Conservation (phyloP, 805 yeast genomes). For the Teunomyces aglyptinius region DNA sequence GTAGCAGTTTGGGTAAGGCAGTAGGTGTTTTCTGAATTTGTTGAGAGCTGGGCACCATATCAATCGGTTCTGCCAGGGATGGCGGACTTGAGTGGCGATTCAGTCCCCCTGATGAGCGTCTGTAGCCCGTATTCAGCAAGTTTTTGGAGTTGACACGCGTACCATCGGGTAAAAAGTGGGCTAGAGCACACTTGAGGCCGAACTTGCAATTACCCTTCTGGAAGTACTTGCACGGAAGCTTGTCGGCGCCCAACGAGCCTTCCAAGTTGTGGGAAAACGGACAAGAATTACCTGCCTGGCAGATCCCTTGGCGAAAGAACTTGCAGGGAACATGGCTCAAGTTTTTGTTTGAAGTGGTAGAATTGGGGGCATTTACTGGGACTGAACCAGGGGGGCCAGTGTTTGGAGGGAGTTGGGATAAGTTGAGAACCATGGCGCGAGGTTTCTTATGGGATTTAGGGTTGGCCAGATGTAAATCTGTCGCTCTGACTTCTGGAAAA, state of each 20-base stretch:
- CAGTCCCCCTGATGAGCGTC: background rate
- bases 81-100: constrained; percentile 1
- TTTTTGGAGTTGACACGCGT: constrained; percentile 61
- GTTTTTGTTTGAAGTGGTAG: constrained; percentile 37
- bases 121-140: constrained; percentile 8
- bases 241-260: constrained; percentile 48
- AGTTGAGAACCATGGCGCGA: constrained; percentile 12
- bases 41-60: background rate
- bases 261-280: constrained; percentile 84
- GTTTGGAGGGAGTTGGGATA: constrained; percentile 30
- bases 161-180: constrained; percentile 88
- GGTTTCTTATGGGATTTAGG: constrained; percentile 2
- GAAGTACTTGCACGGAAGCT: constrained; percentile 84
- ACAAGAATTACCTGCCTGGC: constrained; percentile 92
- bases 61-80: constrained; percentile 1
- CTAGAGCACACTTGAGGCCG: constrained; percentile 91
- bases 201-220: constrained; percentile 97
- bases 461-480: background rate
- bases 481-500: background rate
- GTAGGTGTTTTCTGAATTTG: background rate
- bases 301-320: constrained; percentile 85
- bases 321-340: constrained; percentile 96
- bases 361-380: constrained; percentile 12
- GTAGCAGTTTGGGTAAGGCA: background rate
- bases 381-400: constrained; percentile 36